Conservation (phyloP, 2,329 filamentous ascomycete species). For the Pyrenophora teres region DNA sequence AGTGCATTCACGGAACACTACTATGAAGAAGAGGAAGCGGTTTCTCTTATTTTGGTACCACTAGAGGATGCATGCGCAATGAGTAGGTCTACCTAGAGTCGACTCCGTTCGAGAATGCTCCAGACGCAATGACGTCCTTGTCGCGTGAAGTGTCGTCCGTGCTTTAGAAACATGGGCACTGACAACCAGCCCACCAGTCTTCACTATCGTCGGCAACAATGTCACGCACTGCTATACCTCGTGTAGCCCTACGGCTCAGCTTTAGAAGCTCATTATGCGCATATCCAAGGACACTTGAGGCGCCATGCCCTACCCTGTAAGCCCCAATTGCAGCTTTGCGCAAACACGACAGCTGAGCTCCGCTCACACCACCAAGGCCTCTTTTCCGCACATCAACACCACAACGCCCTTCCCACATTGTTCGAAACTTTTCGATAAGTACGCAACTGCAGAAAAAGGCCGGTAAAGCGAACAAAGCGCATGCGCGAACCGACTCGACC, state of each 20-base stretch:
- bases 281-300: slow-evolving; percentile 28
- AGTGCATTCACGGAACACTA: no score
- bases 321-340: slow-evolving; percentile 10
- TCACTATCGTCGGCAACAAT: slow-evolving; percentile 18
- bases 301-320: slow-evolving; percentile 33
- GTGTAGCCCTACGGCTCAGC: slow-evolving; percentile 26
- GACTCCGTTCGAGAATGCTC: not conserved
- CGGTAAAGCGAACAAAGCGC: slow-evolving; percentile 54
- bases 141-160: slow-evolving; percentile 9
- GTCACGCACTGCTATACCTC: slow-evolving; percentile 33
- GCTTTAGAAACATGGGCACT: slow-evolving; percentile 2
- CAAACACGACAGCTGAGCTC: not conserved
- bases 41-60: no score
- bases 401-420: slow-evolving; percentile 12
- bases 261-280: slow-evolving; percentile 16
- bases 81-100: not conserved
- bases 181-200: slow-evolving; percentile 2
- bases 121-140: slow-evolving; percentile 10
- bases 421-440: slow-evolving; percentile 51
- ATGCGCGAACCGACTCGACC: slow-evolving; percentile 43
- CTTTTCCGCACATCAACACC: slow-evolving; percentile 8
- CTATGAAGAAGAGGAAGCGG: no score
- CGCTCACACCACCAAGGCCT: slow-evolving; percentile 18
- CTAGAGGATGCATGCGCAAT: no score
- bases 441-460: slow-evolving; percentile 56